Evolutionary conservation across 805 yeast genomes (phyloP).

Genomic region (Cyberlindnera japonica): DNA sequence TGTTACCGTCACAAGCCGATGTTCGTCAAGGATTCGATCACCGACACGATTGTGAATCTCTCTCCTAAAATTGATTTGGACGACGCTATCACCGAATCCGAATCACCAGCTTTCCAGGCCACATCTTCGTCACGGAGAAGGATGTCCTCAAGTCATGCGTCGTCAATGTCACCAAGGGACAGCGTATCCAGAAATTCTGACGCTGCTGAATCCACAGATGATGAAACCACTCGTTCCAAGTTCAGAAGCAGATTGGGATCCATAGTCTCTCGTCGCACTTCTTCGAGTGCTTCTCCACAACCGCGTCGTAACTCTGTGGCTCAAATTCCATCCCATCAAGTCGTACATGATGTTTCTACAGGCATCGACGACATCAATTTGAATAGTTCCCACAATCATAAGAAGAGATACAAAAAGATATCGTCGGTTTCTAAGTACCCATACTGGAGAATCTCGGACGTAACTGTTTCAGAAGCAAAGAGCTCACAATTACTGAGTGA

Average conservation of each 20-base stretch:
- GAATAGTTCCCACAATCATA: constrained; percentile 4
- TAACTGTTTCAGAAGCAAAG: constrained; percentile 59
- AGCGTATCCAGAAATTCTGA: constrained; percentile 19
- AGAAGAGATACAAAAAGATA: constrained; percentile 46
- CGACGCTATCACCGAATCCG: constrained; percentile 11
- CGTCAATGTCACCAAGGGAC: constrained; percentile 13
- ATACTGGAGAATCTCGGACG: constrained; percentile 85
- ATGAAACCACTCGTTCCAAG: constrained; percentile 20
- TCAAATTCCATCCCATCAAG: neutral
- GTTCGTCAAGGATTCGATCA: constrained; percentile 31
- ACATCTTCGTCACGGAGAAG: too few species aligned
- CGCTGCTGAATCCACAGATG: constrained; percentile 19
- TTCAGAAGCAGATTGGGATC: constrained; percentile 24
- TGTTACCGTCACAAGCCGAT: constrained; percentile 77
- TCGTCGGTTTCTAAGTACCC: constrained; percentile 56
- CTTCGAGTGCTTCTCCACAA: constrained; percentile 12
- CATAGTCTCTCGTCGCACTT: constrained; percentile 24
- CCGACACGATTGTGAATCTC: constrained; percentile 28
- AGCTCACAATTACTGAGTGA: constrained; percentile 59
- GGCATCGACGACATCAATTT: constrained; percentile 5
- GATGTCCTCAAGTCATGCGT: neutral
- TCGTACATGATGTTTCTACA: constrained; percentile 4
- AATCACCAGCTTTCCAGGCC: constrained; percentile 5
- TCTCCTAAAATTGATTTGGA: constrained; percentile 29
- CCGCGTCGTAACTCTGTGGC: constrained; percentile 17